Conservation (phyloP, 2,329 filamentous ascomycete genomes). For the Botrytis fabae region DNA sequence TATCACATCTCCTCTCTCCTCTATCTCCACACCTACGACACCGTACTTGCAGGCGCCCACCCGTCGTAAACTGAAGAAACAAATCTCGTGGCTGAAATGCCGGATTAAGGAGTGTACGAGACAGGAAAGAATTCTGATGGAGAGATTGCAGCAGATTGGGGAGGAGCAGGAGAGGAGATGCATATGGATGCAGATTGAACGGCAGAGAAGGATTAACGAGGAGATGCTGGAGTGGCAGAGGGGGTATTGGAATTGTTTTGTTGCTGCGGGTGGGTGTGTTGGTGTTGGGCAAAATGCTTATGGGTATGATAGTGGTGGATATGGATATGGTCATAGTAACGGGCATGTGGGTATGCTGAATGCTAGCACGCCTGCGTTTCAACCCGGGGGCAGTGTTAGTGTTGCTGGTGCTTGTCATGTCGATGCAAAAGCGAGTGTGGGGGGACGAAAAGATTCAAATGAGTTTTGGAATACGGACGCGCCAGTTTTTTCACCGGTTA, state of each 20-base stretch:
- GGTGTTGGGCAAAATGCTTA: not conserved
- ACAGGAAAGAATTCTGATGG: constrained; percentile 49
- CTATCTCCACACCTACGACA: not conserved
- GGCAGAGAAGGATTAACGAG: constrained; percentile 4
- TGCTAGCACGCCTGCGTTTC: not conserved
- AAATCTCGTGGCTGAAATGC: constrained; percentile 45
- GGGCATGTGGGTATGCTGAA: not conserved
- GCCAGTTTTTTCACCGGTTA: not conserved
- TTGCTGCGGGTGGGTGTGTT: not conserved
- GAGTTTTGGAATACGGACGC: constrained; percentile 2
- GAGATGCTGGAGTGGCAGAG: not conserved
- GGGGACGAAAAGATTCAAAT: not conserved
- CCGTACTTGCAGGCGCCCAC: not conserved
- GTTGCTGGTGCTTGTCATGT: not conserved
- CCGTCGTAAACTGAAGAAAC: constrained; percentile 40
- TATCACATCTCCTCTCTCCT: not conserved
- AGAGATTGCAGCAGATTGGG: constrained; percentile 53
- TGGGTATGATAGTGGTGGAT: not conserved
- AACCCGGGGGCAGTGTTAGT: not conserved
- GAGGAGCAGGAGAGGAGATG: constrained; percentile 52
- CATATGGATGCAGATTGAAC: constrained; percentile 34
- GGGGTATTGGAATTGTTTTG: not conserved
- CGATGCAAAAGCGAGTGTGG: not conserved
- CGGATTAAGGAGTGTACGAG: constrained; percentile 48
- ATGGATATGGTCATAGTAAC: not conserved